A percentile compares a stretch with the other conserved stretches of the same genome.
phyloP scores from a whole-genome alignment of 2,329 filamentous ascomycete genomes.

The Sporothrix pseudoabietina region DNA sequence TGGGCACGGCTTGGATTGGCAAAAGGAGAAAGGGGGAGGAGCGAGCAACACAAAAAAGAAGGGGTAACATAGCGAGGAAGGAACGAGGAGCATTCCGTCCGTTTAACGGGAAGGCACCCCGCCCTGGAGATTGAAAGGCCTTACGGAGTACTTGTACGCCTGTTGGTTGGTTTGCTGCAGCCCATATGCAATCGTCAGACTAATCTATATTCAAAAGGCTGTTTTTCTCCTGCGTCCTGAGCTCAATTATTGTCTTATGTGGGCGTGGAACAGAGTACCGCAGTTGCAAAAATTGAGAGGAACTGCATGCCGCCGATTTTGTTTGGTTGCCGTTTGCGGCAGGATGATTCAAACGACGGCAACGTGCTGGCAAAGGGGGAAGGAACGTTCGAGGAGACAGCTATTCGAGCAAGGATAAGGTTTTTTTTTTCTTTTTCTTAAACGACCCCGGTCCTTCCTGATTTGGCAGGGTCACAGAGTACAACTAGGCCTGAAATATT shows the following conservation, averaged over 20 bases:
- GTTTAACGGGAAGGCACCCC: constrained; percentile 25
- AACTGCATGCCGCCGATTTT: not conserved
- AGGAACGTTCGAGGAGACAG: not conserved
- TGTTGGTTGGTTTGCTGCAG: not conserved
- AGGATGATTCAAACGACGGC: not conserved
- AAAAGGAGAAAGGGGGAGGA: not conserved
- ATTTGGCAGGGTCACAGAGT: not conserved
- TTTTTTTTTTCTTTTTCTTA: too few species aligned
- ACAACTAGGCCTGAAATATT: not conserved
- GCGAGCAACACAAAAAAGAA: not conserved
- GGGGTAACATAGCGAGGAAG: constrained; percentile 1
- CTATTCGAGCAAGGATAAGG: not conserved
- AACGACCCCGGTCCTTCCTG: not conserved
- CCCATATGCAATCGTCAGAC: not conserved
- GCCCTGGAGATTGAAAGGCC: not conserved
- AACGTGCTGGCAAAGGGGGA: not conserved
- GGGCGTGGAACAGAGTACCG: not conserved
- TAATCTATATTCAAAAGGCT: not conserved
- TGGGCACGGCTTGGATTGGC: not conserved
- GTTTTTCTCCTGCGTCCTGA: not conserved
- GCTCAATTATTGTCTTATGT: not conserved
- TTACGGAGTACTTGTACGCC: too few species aligned
- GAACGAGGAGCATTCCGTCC: constrained; percentile 29
- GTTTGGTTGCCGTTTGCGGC: not conserved
- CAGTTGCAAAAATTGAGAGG: not conserved